Evolutionary conservation across 2,329 filamentous ascomycete genomes (phyloP).

Genomic region (Fusarium devonianum): DNA sequence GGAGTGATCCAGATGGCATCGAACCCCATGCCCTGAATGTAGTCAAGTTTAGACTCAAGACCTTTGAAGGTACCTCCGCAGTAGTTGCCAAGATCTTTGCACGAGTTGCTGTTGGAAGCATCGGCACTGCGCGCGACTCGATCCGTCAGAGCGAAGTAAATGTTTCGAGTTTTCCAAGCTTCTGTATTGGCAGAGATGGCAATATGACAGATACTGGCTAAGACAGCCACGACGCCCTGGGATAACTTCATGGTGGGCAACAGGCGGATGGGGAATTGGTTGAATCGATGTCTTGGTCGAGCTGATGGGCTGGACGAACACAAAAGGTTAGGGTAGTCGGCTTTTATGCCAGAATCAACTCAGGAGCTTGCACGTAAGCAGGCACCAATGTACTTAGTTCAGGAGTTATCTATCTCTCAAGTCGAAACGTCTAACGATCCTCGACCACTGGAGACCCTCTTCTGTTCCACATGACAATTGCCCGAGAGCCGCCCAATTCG

Average conservation of each 20-base stretch:
- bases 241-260: conserved; percentile 28
- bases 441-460: too few relatives aligned
- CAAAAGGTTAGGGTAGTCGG: too few relatives aligned
- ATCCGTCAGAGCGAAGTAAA: conserved; percentile 67
- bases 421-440: too few relatives aligned
- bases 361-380: too few relatives aligned
- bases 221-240: conserved; percentile 9
- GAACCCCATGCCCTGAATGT: conserved; percentile 68
- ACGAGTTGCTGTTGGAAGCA: conserved; percentile 54
- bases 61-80: conserved; percentile 69
- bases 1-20: conserved; percentile 67
- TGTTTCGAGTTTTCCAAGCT: conserved; percentile 61
- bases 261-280: too few relatives aligned
- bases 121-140: conserved; percentile 57
- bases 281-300: too few relatives aligned
- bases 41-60: conserved; percentile 65
- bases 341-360: too few relatives aligned
- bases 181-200: conserved; percentile 44
- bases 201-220: conserved; percentile 11
- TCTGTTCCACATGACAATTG: too few relatives aligned
- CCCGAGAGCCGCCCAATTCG: conserved; percentile 2
- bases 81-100: conserved; percentile 55
- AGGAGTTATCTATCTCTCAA: too few relatives aligned
- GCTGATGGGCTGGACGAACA: too few relatives aligned
- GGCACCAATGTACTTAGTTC: too few relatives aligned